Evolutionary conservation across 2,329 filamentous ascomycete genomes (phyloP), one percentile per base, ranked within the genome.

Genomic region (Clarireedia paspali): DNA sequence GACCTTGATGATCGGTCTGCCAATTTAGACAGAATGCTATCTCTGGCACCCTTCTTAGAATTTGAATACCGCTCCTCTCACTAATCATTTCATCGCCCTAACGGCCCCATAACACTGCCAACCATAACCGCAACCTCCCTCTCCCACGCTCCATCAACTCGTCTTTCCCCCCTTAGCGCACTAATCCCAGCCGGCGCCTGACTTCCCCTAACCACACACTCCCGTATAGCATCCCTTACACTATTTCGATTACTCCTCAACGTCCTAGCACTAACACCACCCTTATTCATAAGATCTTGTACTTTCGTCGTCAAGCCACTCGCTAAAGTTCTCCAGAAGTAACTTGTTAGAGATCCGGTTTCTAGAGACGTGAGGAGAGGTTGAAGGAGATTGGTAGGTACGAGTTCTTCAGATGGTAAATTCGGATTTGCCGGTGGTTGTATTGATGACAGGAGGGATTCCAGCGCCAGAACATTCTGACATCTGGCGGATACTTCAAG

Each of bases 121-220:
- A 95, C 88, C 92, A 97, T 96, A 48, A 97, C 91, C 1, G 91
- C 91, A 48, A 91, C 87, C 73, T 97, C 94, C 40, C 92, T 81
- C 66, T 96, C 92, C 89, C 90, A 96, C 55, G 75, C 80, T 6
- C 74, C 76, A 60, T 70, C 73, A 60, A 74, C 74, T 12, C 73
- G 73, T n/a, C 73, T 57, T 9, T 53, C 50, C 67, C 36, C 70
- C 87, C 90, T 96, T 12, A 70, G 68, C 7, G 67, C 68, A 0
- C 76, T 80, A 14, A 77, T 78, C 1, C 66, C 69, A 53, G 34
- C 91, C 2, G 89, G 88, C 50, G 87, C 68, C 68, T 85, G 82
- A 38, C 84, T 87, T 0, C 92, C 92, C 51, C 81, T 81, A 58
- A 91, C 73, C 2, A 99, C 94, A 62, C 91, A 94, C 54, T 92